Evolutionary conservation across 2,329 filamentous ascomycete species (phyloP).

Genomic region (Exophiala dermatitidis): DNA sequence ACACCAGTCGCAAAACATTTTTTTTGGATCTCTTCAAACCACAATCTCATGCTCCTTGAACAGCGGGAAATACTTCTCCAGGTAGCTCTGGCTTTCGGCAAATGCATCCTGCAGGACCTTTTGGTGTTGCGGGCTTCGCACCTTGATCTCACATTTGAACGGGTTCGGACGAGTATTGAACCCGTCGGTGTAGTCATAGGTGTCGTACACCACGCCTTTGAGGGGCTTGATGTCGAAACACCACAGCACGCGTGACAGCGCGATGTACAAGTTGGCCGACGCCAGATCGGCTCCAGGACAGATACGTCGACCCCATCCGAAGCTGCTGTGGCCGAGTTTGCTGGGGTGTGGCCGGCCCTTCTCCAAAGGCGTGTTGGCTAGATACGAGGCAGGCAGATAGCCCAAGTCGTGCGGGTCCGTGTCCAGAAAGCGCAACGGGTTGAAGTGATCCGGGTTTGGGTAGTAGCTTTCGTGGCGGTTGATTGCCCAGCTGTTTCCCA

Average conservation of each 20-base stretch:
- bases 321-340: constrained; percentile 21
- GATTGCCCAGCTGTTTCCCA: constrained; percentile 42
- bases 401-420: constrained; percentile 45
- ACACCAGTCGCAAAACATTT: not conserved
- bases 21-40: constrained; percentile 2
- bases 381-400: constrained; percentile 45
- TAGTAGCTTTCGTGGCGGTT: constrained; percentile 47
- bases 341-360: constrained; percentile 22
- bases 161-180: constrained; percentile 21
- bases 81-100: constrained; percentile 7
- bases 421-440: constrained; percentile 49
- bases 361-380: constrained; percentile 44
- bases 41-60: constrained; percentile 24
- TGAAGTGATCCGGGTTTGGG: constrained; percentile 46
- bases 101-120: constrained; percentile 12
- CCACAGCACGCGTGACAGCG: constrained; percentile 52
- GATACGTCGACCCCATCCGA: constrained; percentile 27
- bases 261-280: constrained; percentile 41
- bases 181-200: constrained; percentile 20
- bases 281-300: constrained; percentile 27
- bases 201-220: constrained; percentile 19
- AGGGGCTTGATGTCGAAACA: constrained; percentile 42
- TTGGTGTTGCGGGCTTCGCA: constrained; percentile 9
- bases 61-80: constrained; percentile 17
- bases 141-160: constrained; percentile 18